Evolutionary conservation across 306 rosid species (phyloP), one percentile per base, ranked within the genome.

Genomic region (Prinsepia uniflora): DNA sequence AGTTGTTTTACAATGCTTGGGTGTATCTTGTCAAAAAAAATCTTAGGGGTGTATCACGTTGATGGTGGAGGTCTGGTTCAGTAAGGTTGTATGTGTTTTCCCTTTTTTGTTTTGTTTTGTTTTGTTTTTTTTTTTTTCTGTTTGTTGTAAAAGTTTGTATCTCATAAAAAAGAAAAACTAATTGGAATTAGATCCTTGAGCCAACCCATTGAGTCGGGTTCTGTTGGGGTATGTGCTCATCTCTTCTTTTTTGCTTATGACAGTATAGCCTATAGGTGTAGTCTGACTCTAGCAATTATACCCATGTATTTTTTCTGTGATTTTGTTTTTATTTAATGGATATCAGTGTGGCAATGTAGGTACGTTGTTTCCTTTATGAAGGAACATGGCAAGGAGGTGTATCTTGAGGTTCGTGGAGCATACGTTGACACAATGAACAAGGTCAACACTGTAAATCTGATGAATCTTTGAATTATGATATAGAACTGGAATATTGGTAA

Each of bases 341-440:
- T 75, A 46, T 43, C 73, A 63, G 62, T 50, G 50, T 76, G 82
- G 57, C 74, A 74, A 73, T 83, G 86, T 72, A 92, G 98, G 84
- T 93, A 93, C 65, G 72, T 88, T 61, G 74, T 90, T 69, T 85
- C 82, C 75, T 93, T 93, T 75, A 92, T 93, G 80, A 88, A 93
- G 85, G 96, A 90, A 81, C 97, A 93, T 67, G 89, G 98, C 65
- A 93, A 90, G 76, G 98, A 93, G 79, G 84, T 88, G 63, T 88
- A 86, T 63, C 85, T 70, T 63, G 98, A 93, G 87, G 90, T 93
- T 76, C 93, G 94, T 60, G 91, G 83, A 54, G 98, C 97, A 2
- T 93, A 93, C 81, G 85, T 86, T 52, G 98, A 93, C 81, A 93
- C 98, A 46, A 88, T 93, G 96, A 93, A 86, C 81, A 93, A 93